Base-by-base conservation (phyloP, 1,284 basidiomycete genomes). In the Blastosporella zonata region DNA sequence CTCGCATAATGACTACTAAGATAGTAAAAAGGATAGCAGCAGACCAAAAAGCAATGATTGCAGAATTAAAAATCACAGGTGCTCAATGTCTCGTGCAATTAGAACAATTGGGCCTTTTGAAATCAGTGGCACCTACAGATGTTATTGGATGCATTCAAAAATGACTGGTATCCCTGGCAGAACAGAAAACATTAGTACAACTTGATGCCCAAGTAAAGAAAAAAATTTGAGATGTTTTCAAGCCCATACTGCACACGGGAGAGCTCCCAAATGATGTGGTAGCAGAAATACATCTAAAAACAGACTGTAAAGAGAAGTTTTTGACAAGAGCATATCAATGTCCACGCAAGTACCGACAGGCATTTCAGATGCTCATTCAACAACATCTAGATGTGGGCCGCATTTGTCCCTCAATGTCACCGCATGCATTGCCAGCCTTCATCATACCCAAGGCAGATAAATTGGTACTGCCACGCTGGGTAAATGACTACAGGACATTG, bases 361-460 rank as follows among this genome's bases (percentile, higher is more conserved):
- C 29, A 9, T 31, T 31, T 12, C 3, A 31, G 12, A 31, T 13
- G 13, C 13, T 31, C 3, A 31, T 31, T 31, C 37, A 55, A n/a
- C 38, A 43, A 13, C 53, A 58, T 31, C 44, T 56, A 0, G 44
- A 39, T 8, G 50, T 48, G 0, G 55, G 55, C 0, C 48, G 41
- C 1, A 58, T 58, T 9, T 36, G 46, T 0, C 53, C 53, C 1
- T 58, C 50, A 1, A 43, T 25, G 2, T 58, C 47, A 0, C 37
- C 43, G 3, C 36, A 49, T 29, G 54, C 54, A 2, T 55, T 43
- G 1, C 56, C 49, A 2, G 40, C 50, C 1, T 56, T 56, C 21
- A 21, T 57, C 6, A 46, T 53, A 9, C 54, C 41, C 1, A 57
- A 55, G 23, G 46, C 49, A 0, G 46, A 57, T 29, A 28, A 21